Conservation (phyloP, 2,329 filamentous ascomycete genomes). For the Blumeriella jaapii region DNA sequence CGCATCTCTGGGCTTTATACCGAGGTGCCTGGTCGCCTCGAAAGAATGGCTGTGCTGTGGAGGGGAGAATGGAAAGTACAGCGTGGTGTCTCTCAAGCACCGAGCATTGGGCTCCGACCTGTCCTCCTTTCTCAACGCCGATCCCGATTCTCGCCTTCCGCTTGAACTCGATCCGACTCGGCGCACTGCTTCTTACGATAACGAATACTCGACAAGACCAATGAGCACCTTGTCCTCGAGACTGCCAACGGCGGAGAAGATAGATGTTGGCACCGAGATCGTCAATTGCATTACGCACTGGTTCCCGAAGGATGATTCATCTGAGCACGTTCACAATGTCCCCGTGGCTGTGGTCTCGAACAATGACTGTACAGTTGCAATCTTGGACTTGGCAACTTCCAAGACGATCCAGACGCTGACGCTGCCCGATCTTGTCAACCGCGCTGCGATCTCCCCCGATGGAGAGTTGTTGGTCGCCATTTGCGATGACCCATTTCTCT, state of each 20-base stretch:
- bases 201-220: neutral
- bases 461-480: constrained; percentile 71
- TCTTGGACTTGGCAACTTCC: constrained; percentile 65
- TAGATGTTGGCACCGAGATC: constrained; percentile 45
- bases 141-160: constrained; percentile 46
- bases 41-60: constrained; percentile 86
- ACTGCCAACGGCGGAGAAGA: constrained; percentile 28
- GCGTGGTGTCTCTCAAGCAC: constrained; percentile 22
- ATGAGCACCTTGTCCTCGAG: neutral
- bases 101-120: constrained; percentile 5
- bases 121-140: constrained; percentile 22
- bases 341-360: constrained; percentile 69
- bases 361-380: constrained; percentile 79
- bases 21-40: constrained; percentile 79
- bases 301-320: constrained; percentile 32
- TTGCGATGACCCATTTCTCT: constrained; percentile 76
- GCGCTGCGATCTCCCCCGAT: constrained; percentile 86
- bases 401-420: constrained; percentile 58
- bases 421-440: constrained; percentile 81
- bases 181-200: constrained; percentile 9
- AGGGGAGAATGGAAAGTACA: constrained; percentile 79
- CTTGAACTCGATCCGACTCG: constrained; percentile 33
- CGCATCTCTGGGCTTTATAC: constrained; percentile 57
- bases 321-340: constrained; percentile 33
- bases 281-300: constrained; percentile 57